Conservation (phyloP, 2,329 filamentous ascomycete genomes). For the Venturia carpophila region DNA sequence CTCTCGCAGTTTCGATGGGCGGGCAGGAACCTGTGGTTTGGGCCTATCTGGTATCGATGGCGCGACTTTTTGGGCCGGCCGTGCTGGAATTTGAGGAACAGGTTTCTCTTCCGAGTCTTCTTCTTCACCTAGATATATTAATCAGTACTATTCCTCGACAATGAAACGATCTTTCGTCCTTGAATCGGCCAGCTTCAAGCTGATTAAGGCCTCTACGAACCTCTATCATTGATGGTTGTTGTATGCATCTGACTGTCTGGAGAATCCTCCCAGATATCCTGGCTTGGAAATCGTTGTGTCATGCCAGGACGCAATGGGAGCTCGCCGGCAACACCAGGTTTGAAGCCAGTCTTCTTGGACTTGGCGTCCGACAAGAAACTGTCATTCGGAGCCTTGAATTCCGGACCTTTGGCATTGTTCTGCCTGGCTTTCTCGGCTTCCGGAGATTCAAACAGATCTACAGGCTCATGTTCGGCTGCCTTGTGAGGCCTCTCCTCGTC, state of each 20-base stretch:
- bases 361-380: slow-evolving; percentile 40
- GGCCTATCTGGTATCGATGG: slow-evolving; percentile 48
- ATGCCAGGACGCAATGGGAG: slow-evolving; percentile 43
- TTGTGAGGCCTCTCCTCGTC: slow-evolving; percentile 43
- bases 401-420: slow-evolving; percentile 30
- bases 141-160: background rate
- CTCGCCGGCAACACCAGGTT: slow-evolving; percentile 41
- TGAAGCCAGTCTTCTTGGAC: slow-evolving; percentile 56
- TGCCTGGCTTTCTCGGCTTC: slow-evolving; percentile 44
- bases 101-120: background rate
- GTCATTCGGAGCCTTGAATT: slow-evolving; percentile 29
- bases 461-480: slow-evolving; percentile 28
- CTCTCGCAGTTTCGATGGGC: slow-evolving; percentile 46
- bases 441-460: slow-evolving; percentile 37
- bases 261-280: slow-evolving; percentile 89
- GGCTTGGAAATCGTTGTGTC: slow-evolving; percentile 75
- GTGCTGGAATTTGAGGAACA: slow-evolving; percentile 25
- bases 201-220: background rate
- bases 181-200: background rate
- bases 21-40: slow-evolving; percentile 56
- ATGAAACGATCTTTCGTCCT: background rate
- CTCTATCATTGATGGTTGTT: slow-evolving; percentile 53
- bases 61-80: slow-evolving; percentile 39
- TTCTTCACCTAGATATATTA: background rate
- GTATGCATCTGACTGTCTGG: slow-evolving; percentile 76